Evolutionary conservation across 2,329 filamentous ascomycete genomes (phyloP), one percentile per base, ranked within the genome.

Genomic region (Cordyceps militaris): DNA sequence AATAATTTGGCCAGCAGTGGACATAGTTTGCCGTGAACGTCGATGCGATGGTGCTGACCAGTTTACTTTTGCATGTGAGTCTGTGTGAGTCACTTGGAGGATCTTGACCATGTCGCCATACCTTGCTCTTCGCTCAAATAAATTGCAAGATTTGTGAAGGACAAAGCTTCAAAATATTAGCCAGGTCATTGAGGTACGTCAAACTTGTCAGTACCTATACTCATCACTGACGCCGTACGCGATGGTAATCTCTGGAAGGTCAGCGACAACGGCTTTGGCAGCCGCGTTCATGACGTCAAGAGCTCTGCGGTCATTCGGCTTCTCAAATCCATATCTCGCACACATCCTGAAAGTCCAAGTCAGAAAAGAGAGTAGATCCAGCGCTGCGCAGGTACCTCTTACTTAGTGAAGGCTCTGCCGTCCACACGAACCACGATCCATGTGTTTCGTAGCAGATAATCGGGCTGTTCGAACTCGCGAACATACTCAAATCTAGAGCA

Each of bases 391-490:
- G 34, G 30, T 6, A 9, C 34, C 21, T 30, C 72, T 69, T 76
- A 95, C 91, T 96, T 97, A 66, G 92, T 94, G 73, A 99, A 99
- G 19, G 91, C 92, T 62, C 93, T 82, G 24, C 94, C 94, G 73
- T 99, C 94, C 66, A 99, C 86, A 60, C 94, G 86, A 57, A 99
- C 86, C 21, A 97, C 91, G 58, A 97, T 88, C 91, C 92, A 99
- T 26, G 93, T 97, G 69, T 95, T 96, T 56, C 87, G 90, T 23
- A 97, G 80, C 42, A 99, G 76, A 48, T 74, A 74, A 68, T 97
- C 91, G 7, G 85, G 76, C 67, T 88, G 88, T 78, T 99, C 94
- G 68, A 97, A 97, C 49, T 78, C 74, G 70, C 89, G 90, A 62
- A 97, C 93, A 73, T 99, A 99, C 75, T 96, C 92, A 70, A 91